Evolutionary conservation across 2,329 filamentous ascomycete genomes (phyloP), one percentile per base, ranked within the genome.

Genomic region (Alternaria solani): DNA sequence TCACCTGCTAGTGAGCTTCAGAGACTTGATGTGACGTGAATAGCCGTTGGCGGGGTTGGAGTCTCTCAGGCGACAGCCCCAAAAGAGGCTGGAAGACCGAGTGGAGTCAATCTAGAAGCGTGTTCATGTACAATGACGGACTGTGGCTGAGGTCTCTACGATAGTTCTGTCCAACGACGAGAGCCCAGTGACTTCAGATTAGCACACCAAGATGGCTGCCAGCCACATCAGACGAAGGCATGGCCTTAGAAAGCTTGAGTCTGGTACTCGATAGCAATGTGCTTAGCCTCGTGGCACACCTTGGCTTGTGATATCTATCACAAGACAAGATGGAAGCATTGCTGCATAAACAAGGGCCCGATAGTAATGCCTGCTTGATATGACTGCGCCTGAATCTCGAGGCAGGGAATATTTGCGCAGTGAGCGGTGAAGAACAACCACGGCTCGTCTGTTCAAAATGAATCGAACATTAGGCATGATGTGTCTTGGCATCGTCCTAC

Each of bases 101-200:
- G 46, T 57, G 36, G 18, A 57, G 46, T 34, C 46, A 49, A 49
- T 49, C 46, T 44, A 51, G 46, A 51, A 51, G 46, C 30, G 23
- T 47, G 41, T 44, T 51, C 25, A 51, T 57, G 54, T 51, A 43
- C 54, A 26, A 57, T 57, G 54, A 34, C 54, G 23, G 32, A 25
- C n/a, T 57, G 44, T 51, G 38, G 54, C 38, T 51, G 47, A 43
- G 54, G 41, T 16, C n/a, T 32, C 28, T 26, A 28, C 30, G 23
- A 46, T 28, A 36, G 26, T 26, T 30, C 28, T 36, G 20, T 25
- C 23, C 32, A 49, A 12, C 46, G 14, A 49, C 32, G 18, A 49
- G 23, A 36, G 23, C 20, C 34, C 32, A 36, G 36, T 18, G 8
- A 36, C 4, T 36, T 36, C 16, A 49, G 46, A 11, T 18, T 23